Evolutionary conservation across 495 filamentous ascomycete genomes (phyloP), one percentile per base, ranked within the genome.

Genomic region (Pseudoneurospora amorphoporcata): DNA sequence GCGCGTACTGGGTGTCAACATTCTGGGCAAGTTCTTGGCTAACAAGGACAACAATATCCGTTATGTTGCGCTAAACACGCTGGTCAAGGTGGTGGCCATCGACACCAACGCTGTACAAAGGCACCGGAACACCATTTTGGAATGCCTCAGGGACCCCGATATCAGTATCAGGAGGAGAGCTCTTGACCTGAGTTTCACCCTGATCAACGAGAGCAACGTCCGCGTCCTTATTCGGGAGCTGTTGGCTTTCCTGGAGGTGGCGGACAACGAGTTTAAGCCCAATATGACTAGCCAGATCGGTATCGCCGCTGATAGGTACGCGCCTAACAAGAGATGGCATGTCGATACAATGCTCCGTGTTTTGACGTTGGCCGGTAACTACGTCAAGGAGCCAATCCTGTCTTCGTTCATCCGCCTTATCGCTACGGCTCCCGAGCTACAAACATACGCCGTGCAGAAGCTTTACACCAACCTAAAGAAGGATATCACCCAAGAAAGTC

Each of bases 1-100:
- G 72, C 86, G 96, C 43, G 96, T 98, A 10, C 85, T 99, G 61
- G 95, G 95, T 78, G 95, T 99, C 75, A 99, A 99, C 78, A 99
- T 99, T 71, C 88, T 99, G 9, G 95, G 95, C 78, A 99, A 98
- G 79, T 99, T 99, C 85, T 83, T 99, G 71, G 89, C 94, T 8
- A 99, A 99, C 82, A 92, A 94, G 80, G 95, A 99, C 83, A 99
- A 99, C 85, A 99, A 99, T 77, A 98, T 99, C 79, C 92, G 95
- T 77, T 99, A 99, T 79, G 95, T 99, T 68, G 95, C 95, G 35
- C 82, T 99, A 37, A 99, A 99, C 81, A 99, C 95, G 2, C 85
- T 99, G 72, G 95, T 97, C 83, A 99, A 99, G 83, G 95, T 99
- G 69, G 95, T 99, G 61, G 95, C 96, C 10, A 93, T 99, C 43